A percentile compares a stretch with the other conserved stretches of the same genome.
These are phyloP conservation scores for Xylariaceae sp. DNA, from an alignment of 2,329 filamentous ascomycete genomes.

Conservation along the genomic window DNA sequence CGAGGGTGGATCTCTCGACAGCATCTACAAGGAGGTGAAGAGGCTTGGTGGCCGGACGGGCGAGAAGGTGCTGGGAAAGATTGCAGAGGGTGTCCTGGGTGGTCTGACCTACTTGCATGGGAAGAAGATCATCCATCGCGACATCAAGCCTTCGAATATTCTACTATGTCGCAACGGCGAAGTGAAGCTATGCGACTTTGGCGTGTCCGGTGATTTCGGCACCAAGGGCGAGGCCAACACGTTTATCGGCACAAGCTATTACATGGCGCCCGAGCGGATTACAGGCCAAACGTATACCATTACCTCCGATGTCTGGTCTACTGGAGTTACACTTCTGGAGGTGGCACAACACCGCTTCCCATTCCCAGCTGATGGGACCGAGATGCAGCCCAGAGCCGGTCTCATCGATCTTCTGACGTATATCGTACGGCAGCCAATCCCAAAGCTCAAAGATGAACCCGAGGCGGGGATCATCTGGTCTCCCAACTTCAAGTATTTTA, in stretches of 20 bases:
- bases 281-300: constrained; percentile 98
- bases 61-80: constrained; percentile 94
- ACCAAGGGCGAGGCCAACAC: constrained; percentile 98
- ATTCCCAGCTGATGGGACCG: constrained; percentile 92
- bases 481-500: constrained; percentile 98
- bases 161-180: constrained; percentile 86
- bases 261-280: constrained; percentile 98
- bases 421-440: constrained; percentile 92
- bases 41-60: constrained; percentile 89
- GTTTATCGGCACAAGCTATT: constrained; percentile 97
- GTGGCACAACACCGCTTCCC: constrained; percentile 99
- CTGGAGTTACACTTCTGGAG: constrained; percentile 94
- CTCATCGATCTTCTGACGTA: constrained; percentile 95
- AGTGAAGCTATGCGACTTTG: constrained; percentile 97
- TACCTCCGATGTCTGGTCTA: constrained; percentile 96
- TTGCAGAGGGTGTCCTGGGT: constrained; percentile 89
- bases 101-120: constrained; percentile 92
- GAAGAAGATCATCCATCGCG: constrained; percentile 95
- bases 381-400: constrained; percentile 88
- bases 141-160: constrained; percentile 98
- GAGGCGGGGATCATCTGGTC: constrained; percentile 89
- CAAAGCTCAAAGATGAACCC: constrained; percentile 91
- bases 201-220: constrained; percentile 94
- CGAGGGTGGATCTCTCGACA: constrained; percentile 91
- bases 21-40: constrained; percentile 96